Conservation (phyloP, 2,329 filamentous ascomycete species). For the Epichloe gansuensis region DNA sequence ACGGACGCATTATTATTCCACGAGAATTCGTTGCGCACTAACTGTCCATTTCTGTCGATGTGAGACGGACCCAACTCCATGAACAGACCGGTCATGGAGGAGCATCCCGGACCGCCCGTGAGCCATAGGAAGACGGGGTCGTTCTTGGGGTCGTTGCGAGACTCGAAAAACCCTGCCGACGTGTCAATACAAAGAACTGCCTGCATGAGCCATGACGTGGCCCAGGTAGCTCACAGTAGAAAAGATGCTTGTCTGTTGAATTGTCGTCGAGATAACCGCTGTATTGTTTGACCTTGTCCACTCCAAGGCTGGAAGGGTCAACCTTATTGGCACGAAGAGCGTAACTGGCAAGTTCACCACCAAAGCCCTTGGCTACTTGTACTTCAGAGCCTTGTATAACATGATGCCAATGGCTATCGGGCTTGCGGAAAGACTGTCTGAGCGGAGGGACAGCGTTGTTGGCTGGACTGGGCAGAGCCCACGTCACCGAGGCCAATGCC, state of each 20-base stretch:
- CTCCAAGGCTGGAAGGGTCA: slow-evolving; percentile 69
- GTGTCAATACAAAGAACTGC: too few relatives aligned
- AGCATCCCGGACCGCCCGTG: slow-evolving; percentile 94
- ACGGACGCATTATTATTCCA: slow-evolving; percentile 98
- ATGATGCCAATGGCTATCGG: slow-evolving; percentile 82
- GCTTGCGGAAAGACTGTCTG: slow-evolving; percentile 41
- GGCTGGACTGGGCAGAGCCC: background rate
- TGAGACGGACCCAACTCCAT: slow-evolving; percentile 92
- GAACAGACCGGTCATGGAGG: slow-evolving; percentile 91
- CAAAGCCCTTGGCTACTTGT: slow-evolving; percentile 61
- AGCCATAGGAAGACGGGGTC: slow-evolving; percentile 92
- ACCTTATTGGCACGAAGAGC: slow-evolving; percentile 85
- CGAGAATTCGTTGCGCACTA: slow-evolving; percentile 75
- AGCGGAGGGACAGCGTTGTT: background rate
- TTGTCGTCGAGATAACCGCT: slow-evolving; percentile 96
- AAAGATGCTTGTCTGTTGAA: slow-evolving; percentile 93
- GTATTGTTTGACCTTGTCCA: slow-evolving; percentile 96
- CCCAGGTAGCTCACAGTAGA: slow-evolving; percentile 65
- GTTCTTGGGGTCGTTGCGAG: slow-evolving; percentile 90
- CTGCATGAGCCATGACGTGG: background rate
- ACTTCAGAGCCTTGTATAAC: slow-evolving; percentile 77
- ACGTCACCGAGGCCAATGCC: background rate
- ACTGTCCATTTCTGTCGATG: slow-evolving; percentile 70
- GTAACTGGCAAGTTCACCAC: slow-evolving; percentile 75
- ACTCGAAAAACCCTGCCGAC: slow-evolving; percentile 88